Base-by-base conservation (phyloP, 2,329 filamentous ascomycete genomes). In the Bipolaris oryzae region DNA sequence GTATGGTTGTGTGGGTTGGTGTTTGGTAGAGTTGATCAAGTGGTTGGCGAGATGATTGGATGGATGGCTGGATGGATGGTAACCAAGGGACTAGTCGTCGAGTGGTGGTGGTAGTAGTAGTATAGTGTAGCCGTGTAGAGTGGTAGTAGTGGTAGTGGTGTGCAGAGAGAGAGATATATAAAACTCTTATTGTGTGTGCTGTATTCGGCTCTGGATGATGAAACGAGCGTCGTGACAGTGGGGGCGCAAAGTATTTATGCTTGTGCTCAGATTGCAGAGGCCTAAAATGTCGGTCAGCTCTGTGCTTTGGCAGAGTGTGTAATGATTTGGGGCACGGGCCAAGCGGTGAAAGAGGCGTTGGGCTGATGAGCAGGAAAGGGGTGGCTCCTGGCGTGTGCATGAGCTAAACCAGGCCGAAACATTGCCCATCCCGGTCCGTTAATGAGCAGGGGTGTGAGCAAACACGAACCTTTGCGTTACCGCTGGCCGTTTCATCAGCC, bases 241-340 rank as follows among this genome's bases (percentile, higher is more conserved):
- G 72, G 73, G 69, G 66, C 52, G 52, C 57, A 65, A 67, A 53
- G 71, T 75, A 76, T 76, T 77, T 77, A 77, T 77, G 74, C 71
- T 67, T 71, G 65, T 68, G 66, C 66, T 67, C 66, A 73, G 68
- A 72, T 74, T 71, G 63, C 66, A 72, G 64, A 68, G 54, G 48
- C 68, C 61, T 63, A 74, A 71, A 73, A 69, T 72, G 71, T 76
- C 73, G 73, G 73, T 75, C 73, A 76, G 71, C 67, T 75, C 74
- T 70, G 68, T 73, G 68, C 66, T 66, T 73, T 73, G 73, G 76
- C 67, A 68, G 75, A 73, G 74, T 61, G 72, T 75, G 73, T 70
- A 75, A 76, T 74, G 64, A 71, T 68, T 63, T 67, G 62, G 61
- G 64, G 68, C 69, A 69, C 72, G 74, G 74, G 64, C 74, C 67